Base-by-base conservation (phyloP, 208 protist genomes). In the Angomonas desouzai region DNA sequence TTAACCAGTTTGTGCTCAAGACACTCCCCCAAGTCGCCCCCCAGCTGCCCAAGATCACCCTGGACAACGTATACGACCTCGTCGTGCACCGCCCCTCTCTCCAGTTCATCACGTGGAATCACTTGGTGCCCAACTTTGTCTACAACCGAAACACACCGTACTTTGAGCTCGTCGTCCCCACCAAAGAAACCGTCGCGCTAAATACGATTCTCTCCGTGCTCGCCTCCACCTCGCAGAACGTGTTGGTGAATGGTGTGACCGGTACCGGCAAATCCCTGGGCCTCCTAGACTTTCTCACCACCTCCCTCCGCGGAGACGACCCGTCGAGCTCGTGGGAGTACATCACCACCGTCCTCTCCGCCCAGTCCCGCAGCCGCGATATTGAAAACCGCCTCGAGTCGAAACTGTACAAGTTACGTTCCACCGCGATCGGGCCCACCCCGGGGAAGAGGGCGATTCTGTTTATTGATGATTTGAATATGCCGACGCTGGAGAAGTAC, bases 391-490 rank as follows among this genome's bases (percentile, higher is more conserved):
- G 96, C 10, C 66, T 99, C 28, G 94, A 98, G 66, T 67, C 76
- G 23, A 98, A 98, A 75, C 83, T 98, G 38, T 83, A 96, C 58
- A 98, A 98, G 77, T 75, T 95, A 59, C 85, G 92, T 36, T 88
- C 79, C 67, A 93, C 85, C 55, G 83, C 87, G 11, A 77, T 97
- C 36, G 93, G 91, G 20, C 89, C 93, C n/a, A 78, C 83, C 10
- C 82, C 89, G 1, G 93, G 93, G 28, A 97, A 97, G 77, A 73
- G 75, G 20, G 87, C 89, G 36, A 72, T 97, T 16, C 89, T 98
- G 68, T 94, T 98, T 48, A 82, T 98, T 45, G 97, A 98, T 71
- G 97, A 98, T 77, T 74, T 98, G 38, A 98, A 98, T 79, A 98
- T 98, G 96, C 94, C 96, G 0, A 78, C 90, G 18, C 83, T 89